A percentile compares a stretch with the other conserved stretches of the same genome.
These are phyloP conservation scores for Botrytis galanthina DNA, from an alignment of 2,329 filamentous ascomycete genomes.

Conservation along the genomic window DNA sequence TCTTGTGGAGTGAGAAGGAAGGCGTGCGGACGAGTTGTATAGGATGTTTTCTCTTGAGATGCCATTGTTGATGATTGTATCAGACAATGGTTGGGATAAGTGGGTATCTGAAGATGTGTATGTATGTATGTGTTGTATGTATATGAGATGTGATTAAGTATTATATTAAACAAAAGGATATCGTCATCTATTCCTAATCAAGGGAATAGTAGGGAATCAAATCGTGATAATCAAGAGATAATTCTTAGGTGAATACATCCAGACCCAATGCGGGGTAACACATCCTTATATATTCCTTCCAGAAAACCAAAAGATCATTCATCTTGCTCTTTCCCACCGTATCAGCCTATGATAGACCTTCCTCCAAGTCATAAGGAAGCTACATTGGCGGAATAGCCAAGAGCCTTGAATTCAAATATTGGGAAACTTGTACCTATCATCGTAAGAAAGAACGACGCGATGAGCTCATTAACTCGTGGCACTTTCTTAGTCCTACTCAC, in stretches of 20 bases:
- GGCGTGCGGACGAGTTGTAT: constrained; percentile 45
- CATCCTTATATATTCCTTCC: constrained; percentile 9
- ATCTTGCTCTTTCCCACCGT: neutral
- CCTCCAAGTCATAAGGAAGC: neutral
- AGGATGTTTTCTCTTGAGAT: constrained; percentile 5
- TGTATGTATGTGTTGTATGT: neutral
- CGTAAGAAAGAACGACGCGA: neutral
- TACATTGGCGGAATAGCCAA: constrained; percentile 4
- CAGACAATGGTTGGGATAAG: neutral
- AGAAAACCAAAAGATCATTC: neutral
- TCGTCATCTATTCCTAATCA: constrained; percentile 35
- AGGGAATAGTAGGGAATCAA: constrained; percentile 37
- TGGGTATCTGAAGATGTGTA: neutral
- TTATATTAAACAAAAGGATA: constrained; percentile 4
- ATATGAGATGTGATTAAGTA: neutral
- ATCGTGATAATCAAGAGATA: neutral
- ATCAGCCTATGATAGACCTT: neutral
- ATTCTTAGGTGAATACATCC: neutral
- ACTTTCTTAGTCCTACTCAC: neutral
- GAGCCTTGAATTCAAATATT: neutral
- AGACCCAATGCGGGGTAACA: neutral
- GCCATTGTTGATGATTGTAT: neutral
- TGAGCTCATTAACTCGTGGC: constrained; percentile 11
- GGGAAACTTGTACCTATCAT: neutral
- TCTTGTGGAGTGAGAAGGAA: constrained; percentile 61